Percentiles rank a stretch among this genome's conserved stretches.
These are phyloP conservation scores for Teunomyces funiuensis DNA, from an alignment of 805 yeast species.

Conservation along the genomic window DNA sequence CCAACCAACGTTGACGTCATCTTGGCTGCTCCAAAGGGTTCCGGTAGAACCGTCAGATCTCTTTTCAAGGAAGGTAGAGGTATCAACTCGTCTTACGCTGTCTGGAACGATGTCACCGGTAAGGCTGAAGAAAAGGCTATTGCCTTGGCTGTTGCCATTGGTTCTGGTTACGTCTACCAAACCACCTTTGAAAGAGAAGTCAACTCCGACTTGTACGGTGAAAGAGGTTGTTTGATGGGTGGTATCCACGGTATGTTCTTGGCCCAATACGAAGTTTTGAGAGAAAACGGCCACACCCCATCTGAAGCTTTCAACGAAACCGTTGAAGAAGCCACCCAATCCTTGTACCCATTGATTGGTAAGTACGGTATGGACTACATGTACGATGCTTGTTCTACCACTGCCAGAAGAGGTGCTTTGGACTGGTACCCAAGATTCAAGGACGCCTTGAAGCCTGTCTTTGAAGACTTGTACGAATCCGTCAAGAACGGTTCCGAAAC, in stretches of 20 bases:
- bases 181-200: constrained; percentile 99
- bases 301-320: constrained; percentile 99
- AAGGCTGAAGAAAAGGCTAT: constrained; percentile 98
- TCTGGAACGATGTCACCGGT: constrained; percentile 99
- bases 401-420: constrained; percentile 99
- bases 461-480: constrained; percentile 91
- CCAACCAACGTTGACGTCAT: constrained; percentile 95
- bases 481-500: constrained; percentile 97
- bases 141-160: constrained; percentile 98
- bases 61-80: constrained; percentile 99
- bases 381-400: constrained; percentile 99
- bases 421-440: constrained; percentile 99
- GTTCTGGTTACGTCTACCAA: constrained; percentile 99
- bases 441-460: constrained; percentile 98
- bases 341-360: constrained; percentile 97
- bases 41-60: constrained; percentile 99
- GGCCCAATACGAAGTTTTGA: constrained; percentile 99
- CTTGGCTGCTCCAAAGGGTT: constrained; percentile 99
- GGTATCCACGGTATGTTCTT: constrained; percentile 99
- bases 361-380: constrained; percentile 99
- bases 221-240: constrained; percentile 99
- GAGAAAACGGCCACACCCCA: constrained; percentile 99
- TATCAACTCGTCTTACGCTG: constrained; percentile 99
- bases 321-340: constrained; percentile 99
- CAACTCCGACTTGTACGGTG: constrained; percentile 98